phyloP scores from a whole-genome alignment of 2,329 filamentous ascomycete species.

The Diaporthe batatas region DNA sequence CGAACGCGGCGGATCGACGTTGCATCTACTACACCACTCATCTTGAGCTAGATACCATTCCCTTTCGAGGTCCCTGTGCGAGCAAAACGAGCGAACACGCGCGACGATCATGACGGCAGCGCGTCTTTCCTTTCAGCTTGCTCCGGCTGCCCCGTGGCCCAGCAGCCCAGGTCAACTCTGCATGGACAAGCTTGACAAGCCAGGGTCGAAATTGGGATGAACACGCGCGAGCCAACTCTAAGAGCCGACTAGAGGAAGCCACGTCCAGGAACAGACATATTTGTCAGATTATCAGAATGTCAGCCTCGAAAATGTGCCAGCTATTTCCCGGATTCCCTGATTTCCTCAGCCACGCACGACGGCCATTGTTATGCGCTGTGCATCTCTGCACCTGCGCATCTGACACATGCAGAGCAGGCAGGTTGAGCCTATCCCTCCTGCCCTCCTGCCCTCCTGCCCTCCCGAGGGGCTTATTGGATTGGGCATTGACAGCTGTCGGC shows the following conservation, averaged over 20 bases:
- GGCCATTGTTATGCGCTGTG: neutral
- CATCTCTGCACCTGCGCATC: neutral
- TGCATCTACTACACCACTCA: neutral
- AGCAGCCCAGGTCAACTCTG: neutral
- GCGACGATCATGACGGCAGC: neutral
- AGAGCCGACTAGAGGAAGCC: slow-evolving; percentile 14
- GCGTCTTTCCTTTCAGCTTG: neutral
- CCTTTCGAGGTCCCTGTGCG: neutral
- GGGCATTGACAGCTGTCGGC: slow-evolving; percentile 19
- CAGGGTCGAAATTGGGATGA: slow-evolving; percentile 34
- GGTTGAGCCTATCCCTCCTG: too few relatives aligned
- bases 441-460: too few relatives aligned
- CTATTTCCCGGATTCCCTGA: neutral
- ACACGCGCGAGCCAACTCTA: slow-evolving; percentile 4
- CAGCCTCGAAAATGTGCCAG: slow-evolving; percentile 5
- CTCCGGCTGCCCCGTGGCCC: neutral
- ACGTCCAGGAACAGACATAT: slow-evolving; percentile 26
- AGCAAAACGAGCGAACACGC: neutral
- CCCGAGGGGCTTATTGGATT: neutral
- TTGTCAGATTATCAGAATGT: neutral
- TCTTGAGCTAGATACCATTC: slow-evolving; percentile 8
- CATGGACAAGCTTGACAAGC: slow-evolving; percentile 19
- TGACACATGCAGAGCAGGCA: slow-evolving; percentile 21
- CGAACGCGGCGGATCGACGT: slow-evolving; percentile 11
- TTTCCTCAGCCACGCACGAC: neutral